Conservation (phyloP, 2,329 filamentous ascomycete species). For the Neonectria neomacrospora region DNA sequence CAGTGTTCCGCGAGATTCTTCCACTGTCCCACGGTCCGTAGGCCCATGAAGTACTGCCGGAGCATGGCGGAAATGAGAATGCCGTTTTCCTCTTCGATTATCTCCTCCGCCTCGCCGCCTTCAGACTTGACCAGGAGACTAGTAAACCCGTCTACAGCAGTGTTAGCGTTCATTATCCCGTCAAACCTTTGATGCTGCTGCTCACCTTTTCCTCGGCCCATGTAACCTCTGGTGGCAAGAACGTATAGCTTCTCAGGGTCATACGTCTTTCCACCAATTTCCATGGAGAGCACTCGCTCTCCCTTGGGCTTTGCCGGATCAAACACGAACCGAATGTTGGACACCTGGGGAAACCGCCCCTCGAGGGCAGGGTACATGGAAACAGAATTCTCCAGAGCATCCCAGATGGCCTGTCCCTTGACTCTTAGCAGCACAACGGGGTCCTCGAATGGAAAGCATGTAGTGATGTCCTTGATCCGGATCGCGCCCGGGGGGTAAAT, state of each 20-base stretch:
- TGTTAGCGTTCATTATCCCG: slow-evolving; percentile 26
- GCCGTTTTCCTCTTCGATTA: slow-evolving; percentile 88
- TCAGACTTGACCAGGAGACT: slow-evolving; percentile 79
- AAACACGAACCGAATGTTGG: slow-evolving; percentile 81
- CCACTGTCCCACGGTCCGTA: slow-evolving; percentile 86
- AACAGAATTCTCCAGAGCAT: slow-evolving; percentile 87
- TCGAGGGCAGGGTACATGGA: slow-evolving; percentile 85
- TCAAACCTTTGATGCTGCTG: neutral
- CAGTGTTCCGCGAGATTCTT: slow-evolving; percentile 78
- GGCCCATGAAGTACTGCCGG: slow-evolving; percentile 89
- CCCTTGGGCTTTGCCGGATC: slow-evolving; percentile 71
- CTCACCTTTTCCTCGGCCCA: slow-evolving; percentile 80
- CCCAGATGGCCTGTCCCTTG: slow-evolving; percentile 76
- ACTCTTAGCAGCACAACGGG: slow-evolving; percentile 82
- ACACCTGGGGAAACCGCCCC: slow-evolving; percentile 86
- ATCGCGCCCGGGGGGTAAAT: slow-evolving; percentile 86
- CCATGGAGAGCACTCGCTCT: slow-evolving; percentile 70
- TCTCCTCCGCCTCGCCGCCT: slow-evolving; percentile 79
- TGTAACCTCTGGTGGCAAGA: slow-evolving; percentile 86
- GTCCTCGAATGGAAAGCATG: slow-evolving; percentile 93
- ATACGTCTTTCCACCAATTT: slow-evolving; percentile 70
- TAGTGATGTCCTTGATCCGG: slow-evolving; percentile 82
- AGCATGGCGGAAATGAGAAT: slow-evolving; percentile 87
- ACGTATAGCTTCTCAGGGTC: slow-evolving; percentile 73
- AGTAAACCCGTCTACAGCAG: slow-evolving; percentile 74